Base-by-base conservation (phyloP, 2,329 filamentous ascomycete genomes). In the Reticulascus tulasneorum region DNA sequence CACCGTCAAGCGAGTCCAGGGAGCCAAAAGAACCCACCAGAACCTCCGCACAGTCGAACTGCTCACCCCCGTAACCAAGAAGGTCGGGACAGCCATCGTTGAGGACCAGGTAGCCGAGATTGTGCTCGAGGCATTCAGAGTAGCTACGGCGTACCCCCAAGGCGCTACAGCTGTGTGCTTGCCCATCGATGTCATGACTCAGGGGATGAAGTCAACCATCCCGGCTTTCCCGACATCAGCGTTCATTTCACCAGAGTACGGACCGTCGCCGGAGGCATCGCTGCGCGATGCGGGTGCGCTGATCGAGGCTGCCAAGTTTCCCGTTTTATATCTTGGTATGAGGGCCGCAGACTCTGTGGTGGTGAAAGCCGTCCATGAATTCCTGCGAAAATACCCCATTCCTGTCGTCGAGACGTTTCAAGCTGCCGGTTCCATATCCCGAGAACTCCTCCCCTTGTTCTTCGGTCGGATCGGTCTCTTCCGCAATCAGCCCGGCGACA, bases 391-490 rank as follows among this genome's bases (percentile, higher is more conserved):
- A 29, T 57, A 62, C 42, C 63, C 63, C 1, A 56, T 70, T 7
- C 64, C 66, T 2, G 65, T 69, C 3, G 57, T 71, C n/a, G 67
- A 71, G 49, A 71, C 67, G 0, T 71, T 71, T 49, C 67, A 71
- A 49, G 67, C 67, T 2, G 67, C 67, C 2, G 67, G 67, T 7
- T 64, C 66, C 10, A 60, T 71, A 11, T 59, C 64, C 5, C 51
- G 62, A 36, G 62, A 66, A 16, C 54, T 68, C 7, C 57, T 59
- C 2, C 59, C 65, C 29, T 53, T 69, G 8, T 71, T 69, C 55
- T 69, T 60, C 43, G 67, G 67, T 9, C 55, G 67, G 5, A 60
- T 71, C 7, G 67, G 67, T 5, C 55, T 71, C 3, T 71, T 71
- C 57, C 54, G 66, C 6, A 71, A 71, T 42, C 67, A 71, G 42